A percentile compares a stretch with the other conserved stretches of the same genome.
Evolutionary conservation across 345 rosid genomes (phyloP).

Genomic region (Populus davidiana): DNA sequence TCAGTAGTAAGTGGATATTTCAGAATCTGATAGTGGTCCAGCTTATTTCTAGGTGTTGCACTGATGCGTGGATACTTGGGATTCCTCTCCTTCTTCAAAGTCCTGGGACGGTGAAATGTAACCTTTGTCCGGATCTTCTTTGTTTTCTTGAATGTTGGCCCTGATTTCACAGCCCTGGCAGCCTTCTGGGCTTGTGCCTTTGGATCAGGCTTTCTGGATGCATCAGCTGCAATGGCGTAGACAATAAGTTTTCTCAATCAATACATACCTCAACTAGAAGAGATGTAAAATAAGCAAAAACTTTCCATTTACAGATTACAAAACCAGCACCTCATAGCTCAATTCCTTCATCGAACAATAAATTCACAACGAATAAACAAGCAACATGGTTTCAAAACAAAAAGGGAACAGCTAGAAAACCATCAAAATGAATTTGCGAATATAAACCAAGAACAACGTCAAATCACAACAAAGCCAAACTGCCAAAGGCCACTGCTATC

Average conservation of each 20-base stretch:
- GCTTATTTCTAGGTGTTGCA: too few relatives aligned
- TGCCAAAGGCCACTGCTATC: neutral
- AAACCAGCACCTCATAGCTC: neutral
- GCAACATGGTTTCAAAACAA: neutral
- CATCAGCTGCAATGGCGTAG: constrained; percentile 38
- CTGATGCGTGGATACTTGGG: too few relatives aligned
- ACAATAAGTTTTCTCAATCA: too few relatives aligned
- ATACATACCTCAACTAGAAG: too few relatives aligned
- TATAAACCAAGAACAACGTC: neutral
- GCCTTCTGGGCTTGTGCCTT: constrained; percentile 89
- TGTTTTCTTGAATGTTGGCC: constrained; percentile 68
- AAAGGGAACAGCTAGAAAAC: neutral
- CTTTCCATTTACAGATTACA: neutral
- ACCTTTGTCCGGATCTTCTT: too few relatives aligned
- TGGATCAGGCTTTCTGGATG: constrained; percentile 55
- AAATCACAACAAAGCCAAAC: neutral
- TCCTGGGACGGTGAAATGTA: too few relatives aligned
- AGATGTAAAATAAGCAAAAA: neutral
- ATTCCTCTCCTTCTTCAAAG: too few relatives aligned
- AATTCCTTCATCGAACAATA: neutral
- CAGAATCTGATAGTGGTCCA: too few relatives aligned
- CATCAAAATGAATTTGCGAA: neutral
- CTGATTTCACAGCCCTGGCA: constrained; percentile 83
- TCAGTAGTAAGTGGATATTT: too few relatives aligned
- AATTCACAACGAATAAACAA: neutral